Conservation (phyloP, 805 yeast genomes). For the Schwanniomyces yamadae region DNA sequence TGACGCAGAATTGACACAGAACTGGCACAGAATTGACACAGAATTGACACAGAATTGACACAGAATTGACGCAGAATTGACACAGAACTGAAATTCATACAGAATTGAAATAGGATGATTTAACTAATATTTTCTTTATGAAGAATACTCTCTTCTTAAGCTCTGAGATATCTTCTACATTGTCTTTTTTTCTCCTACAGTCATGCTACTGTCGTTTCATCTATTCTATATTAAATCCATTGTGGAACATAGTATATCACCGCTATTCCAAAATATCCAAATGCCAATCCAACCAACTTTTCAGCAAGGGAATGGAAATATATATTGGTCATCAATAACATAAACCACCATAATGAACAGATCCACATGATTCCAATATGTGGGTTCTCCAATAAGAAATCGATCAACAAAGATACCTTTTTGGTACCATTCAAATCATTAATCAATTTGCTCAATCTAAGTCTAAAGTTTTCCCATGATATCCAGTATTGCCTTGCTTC, state of each 20-base stretch:
- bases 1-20: no score
- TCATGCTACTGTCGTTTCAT: background rate
- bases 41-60: no score
- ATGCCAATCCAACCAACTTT: conserved; percentile 66
- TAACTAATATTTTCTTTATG: no score
- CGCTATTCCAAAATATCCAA: conserved; percentile 54
- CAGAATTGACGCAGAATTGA: no score
- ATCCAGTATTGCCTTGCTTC: conserved; percentile 51
- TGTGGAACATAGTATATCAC: conserved; percentile 39
- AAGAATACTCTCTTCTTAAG: background rate
- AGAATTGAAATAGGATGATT: no score
- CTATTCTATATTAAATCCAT: background rate
- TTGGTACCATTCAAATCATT: conserved; percentile 1
- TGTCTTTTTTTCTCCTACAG: background rate
- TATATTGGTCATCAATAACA: conserved; percentile 79
- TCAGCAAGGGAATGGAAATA: conserved; percentile 83
- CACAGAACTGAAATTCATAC: no score
- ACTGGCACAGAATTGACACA: no score
- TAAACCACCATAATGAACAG: conserved; percentile 71
- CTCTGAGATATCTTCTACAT: background rate
- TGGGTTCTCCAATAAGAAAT: conserved; percentile 20
- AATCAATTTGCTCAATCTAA: background rate
- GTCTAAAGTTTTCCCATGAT: conserved; percentile 19
- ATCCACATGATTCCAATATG: conserved; percentile 24
- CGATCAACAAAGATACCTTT: background rate